Evolutionary conservation across 2,329 filamentous ascomycete genomes (phyloP), one percentile per base, ranked within the genome.

Genomic region (Claviceps purpurea): DNA sequence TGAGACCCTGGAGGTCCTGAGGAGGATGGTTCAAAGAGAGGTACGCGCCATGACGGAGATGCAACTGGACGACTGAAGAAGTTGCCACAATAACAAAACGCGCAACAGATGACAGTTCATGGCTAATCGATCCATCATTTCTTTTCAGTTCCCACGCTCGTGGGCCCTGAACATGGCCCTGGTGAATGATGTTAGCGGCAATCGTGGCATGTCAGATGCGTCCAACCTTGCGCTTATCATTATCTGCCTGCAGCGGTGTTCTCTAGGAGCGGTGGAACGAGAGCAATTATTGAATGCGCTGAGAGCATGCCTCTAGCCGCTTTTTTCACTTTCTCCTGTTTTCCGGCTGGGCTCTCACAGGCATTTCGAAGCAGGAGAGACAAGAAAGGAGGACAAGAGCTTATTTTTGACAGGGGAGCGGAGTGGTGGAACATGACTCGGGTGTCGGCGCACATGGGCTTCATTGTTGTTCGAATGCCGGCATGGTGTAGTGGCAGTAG

Each of bases 121-220:
- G 16, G 30, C 44, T 52, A 22, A 54, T 39, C 18, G 1, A 7
- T 16, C 18, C 6, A n/a, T 18, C 5, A 20, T 30, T 20, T 18
- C 4, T 20, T 24, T 20, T 5, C 30, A 62, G 60, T 38, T 60
- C 1, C 62, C 63, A 1, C 60, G 58, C 38, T 56, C 60, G 0
- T 65, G 63, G 63, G 55, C 59, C 5, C 43, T 64, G 34, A 57
- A 58, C 13, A 59, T 58, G 56, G 57, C 60, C 3, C 50, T 64
- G 41, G 58, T 56, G 3, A 45, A 45, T 2, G 47, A 45, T 3
- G 55, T 58, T 2, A 53, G 51, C 30, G 48, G 55, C 2, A 40
- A 49, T 5, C 30, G 30, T 34, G 49, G 53, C 16, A 56, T 57
- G 55, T 56, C 60, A 3, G 58, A 62, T 20, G 57, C 57, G 10